These are phyloP conservation scores for Fusarium fracticaudum DNA, from an alignment of 2,329 filamentous ascomycete genomes.

Conservation along the genomic window DNA sequence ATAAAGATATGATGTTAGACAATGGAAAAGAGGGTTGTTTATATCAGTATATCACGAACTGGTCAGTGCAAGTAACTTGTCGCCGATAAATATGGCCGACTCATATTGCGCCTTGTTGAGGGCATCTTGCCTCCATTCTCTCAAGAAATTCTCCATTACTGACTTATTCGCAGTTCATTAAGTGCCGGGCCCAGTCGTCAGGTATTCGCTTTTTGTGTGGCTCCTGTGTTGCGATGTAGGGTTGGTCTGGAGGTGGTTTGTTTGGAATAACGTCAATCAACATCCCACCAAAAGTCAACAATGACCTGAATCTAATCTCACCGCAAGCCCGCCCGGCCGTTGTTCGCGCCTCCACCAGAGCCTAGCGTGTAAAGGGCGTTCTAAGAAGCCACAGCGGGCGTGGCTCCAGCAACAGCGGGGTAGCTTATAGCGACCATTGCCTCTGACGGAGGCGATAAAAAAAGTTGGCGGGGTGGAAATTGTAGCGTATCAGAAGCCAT, in stretches of 20 bases:
- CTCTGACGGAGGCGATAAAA: constrained; percentile 25
- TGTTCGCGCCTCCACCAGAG: constrained; percentile 8
- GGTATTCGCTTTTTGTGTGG: not conserved
- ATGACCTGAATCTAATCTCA: constrained; percentile 7
- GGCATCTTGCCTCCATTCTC: constrained; percentile 94
- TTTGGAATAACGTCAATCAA: constrained; percentile 30
- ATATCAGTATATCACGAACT: constrained; percentile 64
- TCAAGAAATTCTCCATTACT: constrained; percentile 89
- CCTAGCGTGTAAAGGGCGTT: constrained; percentile 36
- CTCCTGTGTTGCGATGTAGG: not conserved
- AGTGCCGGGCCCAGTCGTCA: not conserved
- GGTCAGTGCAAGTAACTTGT: constrained; percentile 94
- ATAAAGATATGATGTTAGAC: constrained; percentile 4
- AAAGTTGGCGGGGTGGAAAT: constrained; percentile 29
- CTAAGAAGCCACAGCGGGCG: constrained; percentile 34
- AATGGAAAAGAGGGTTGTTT: not conserved
- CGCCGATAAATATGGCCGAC: constrained; percentile 94
- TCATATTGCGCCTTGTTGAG: constrained; percentile 97
- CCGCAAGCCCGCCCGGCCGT: constrained; percentile 9
- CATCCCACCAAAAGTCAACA: constrained; percentile 40
- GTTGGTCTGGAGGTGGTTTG: constrained; percentile 16
- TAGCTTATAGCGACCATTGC: constrained; percentile 38
- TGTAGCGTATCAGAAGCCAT: constrained; percentile 39
- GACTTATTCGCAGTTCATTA: constrained; percentile 3
- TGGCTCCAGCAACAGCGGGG: constrained; percentile 43